phyloP scores from a whole-genome alignment of 192 early-diverging fungal species.

The Backusella macrospora region DNA sequence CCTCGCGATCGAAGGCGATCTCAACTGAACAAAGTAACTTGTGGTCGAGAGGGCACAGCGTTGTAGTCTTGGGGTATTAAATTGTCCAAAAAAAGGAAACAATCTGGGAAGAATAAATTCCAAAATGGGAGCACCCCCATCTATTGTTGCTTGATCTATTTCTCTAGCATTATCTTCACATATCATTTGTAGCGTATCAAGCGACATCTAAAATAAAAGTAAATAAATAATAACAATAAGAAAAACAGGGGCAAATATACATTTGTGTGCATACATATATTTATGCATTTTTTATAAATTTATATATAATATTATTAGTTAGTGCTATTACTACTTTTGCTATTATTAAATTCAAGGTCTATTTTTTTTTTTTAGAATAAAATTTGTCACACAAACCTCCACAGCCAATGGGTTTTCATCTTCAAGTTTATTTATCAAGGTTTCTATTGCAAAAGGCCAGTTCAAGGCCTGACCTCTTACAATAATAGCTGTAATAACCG shows the following conservation, averaged over 20 bases:
- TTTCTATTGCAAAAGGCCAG: slow-evolving; percentile 80
- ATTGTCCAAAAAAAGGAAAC: slow-evolving; percentile 79
- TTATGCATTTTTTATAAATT: not conserved
- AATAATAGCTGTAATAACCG: slow-evolving; percentile 88
- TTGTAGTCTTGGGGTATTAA: slow-evolving; percentile 65
- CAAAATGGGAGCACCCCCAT: slow-evolving; percentile 69
- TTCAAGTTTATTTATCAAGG: slow-evolving; percentile 78
- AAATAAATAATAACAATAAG: no score
- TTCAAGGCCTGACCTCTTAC: slow-evolving; percentile 61
- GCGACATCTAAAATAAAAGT: slow-evolving; percentile 65
- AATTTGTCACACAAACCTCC: slow-evolving; percentile 67
- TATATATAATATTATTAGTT: not conserved
- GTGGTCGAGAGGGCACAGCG: slow-evolving; percentile 79
- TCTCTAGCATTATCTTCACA: slow-evolving; percentile 90
- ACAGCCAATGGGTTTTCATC: slow-evolving; percentile 66
- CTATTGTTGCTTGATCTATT: slow-evolving; percentile 74
- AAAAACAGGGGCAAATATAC: not conserved
- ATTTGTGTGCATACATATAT: slow-evolving; percentile 23
- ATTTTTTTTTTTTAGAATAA: slow-evolving; percentile 33
- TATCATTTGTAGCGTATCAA: slow-evolving; percentile 87
- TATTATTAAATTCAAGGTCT: no score
- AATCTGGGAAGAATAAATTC: slow-evolving; percentile 88
- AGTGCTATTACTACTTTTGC: not conserved
- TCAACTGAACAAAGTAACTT: slow-evolving; percentile 83
- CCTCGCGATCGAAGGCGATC: slow-evolving; percentile 65